Conservation (phyloP, 2,329 filamentous ascomycete genomes). For the Zasmidium angulare region DNA sequence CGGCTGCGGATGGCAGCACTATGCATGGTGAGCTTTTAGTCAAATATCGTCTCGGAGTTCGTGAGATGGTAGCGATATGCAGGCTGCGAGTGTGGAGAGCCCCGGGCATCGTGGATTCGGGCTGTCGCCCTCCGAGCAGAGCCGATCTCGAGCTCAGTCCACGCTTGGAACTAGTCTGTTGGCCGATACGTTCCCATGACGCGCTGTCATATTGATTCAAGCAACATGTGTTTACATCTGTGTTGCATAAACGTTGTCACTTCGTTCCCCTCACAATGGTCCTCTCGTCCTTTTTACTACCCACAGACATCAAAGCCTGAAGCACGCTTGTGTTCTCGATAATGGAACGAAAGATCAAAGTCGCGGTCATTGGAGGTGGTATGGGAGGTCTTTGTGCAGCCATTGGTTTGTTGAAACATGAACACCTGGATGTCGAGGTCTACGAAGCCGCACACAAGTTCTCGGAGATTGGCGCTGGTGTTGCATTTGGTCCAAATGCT, state of each 20-base stretch:
- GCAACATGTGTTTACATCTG: no score
- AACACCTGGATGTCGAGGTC: conserved; percentile 47
- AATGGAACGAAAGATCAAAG: neutral
- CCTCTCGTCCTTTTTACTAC: neutral
- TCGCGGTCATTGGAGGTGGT: conserved; percentile 9
- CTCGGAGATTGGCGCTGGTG: conserved; percentile 10
- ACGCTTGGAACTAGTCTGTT: no score
- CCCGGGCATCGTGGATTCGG: no score
- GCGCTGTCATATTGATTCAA: no score
- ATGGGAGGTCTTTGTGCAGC: conserved; percentile 46
- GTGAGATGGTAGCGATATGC: no score
- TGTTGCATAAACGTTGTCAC: no score
- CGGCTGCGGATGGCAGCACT: no score
- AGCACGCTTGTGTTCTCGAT: neutral
- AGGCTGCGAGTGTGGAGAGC: no score
- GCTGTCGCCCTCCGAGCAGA: no score
- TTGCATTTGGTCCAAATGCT: conserved; percentile 54
- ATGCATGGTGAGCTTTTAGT: conserved; percentile 3
- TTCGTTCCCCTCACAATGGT: no score
- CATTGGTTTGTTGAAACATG: conserved; percentile 45
- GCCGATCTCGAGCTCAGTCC: no score
- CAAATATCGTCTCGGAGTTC: neutral
- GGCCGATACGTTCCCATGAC: no score
- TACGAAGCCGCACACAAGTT: conserved; percentile 47
- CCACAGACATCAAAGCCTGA: neutral